A percentile compares a stretch with the other conserved stretches of the same genome.
These are phyloP conservation scores for Blepharisma stoltei DNA, from an alignment of 73 alveolate genomes.

Conservation along the genomic window DNA sequence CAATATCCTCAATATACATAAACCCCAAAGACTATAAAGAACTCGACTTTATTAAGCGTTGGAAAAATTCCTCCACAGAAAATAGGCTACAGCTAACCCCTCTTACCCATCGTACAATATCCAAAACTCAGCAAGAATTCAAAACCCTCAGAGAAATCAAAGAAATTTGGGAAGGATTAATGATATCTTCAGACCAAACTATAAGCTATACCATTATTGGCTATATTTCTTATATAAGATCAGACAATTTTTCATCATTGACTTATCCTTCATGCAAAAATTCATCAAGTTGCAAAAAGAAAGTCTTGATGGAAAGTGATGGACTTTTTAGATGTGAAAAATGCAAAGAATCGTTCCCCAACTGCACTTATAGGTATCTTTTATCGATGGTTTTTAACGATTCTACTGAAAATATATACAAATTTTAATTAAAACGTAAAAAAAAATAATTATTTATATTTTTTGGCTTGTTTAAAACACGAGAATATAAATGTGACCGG, in stretches of 20 bases:
- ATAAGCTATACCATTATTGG: not conserved
- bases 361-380: not conserved
- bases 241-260: not conserved
- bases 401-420: not conserved
- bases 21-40: not conserved
- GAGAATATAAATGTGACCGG: too few relatives aligned
- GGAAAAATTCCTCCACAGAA: not conserved
- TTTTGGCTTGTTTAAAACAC: too few relatives aligned
- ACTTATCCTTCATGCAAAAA: slow-evolving; percentile 20
- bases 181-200: not conserved
- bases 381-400: not conserved
- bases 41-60: not conserved
- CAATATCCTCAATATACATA: not conserved
- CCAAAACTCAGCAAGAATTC: not conserved
- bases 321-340: slow-evolving; percentile 3
- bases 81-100: not conserved
- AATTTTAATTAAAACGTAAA: too few relatives aligned
- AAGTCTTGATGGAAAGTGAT: not conserved
- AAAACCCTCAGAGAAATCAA: not conserved
- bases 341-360: not conserved
- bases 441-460: too few relatives aligned
- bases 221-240: not conserved
- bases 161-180: not conserved
- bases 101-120: not conserved
- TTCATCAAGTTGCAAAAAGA: not conserved